phyloP scores from a whole-genome alignment of 2,329 filamentous ascomycete species.

The Penicillium sp. region DNA sequence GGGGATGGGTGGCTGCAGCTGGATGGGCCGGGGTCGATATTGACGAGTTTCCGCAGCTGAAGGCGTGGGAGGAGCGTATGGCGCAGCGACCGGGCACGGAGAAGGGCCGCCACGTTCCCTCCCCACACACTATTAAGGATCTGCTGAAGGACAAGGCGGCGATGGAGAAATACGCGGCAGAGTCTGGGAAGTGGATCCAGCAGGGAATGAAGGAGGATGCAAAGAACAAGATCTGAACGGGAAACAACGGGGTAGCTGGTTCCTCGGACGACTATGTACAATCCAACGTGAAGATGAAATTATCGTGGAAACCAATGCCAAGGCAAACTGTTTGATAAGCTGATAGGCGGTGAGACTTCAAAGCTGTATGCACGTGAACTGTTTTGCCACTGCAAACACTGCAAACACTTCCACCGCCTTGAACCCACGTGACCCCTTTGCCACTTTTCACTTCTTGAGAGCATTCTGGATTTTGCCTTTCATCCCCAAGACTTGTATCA shows the following conservation, averaged over 20 bases:
- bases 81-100: slow-evolving; percentile 67
- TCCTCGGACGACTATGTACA: background rate
- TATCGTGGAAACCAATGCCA: too few relatives aligned
- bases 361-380: too few relatives aligned
- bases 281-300: too few relatives aligned
- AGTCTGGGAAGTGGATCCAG: slow-evolving; percentile 63
- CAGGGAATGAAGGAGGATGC: slow-evolving; percentile 66
- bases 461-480: slow-evolving; percentile 4
- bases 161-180: slow-evolving; percentile 56
- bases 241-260: background rate
- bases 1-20: slow-evolving; percentile 69
- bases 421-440: slow-evolving; percentile 2
- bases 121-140: slow-evolving; percentile 60
- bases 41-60: slow-evolving; percentile 69
- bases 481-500: slow-evolving; percentile 4
- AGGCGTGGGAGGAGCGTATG: slow-evolving; percentile 73
- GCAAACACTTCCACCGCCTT: slow-evolving; percentile 7
- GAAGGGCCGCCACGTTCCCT: slow-evolving; percentile 71
- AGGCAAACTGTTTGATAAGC: too few relatives aligned
- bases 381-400: too few relatives aligned
- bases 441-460: slow-evolving; percentile 8
- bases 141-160: slow-evolving; percentile 56
- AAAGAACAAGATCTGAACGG: slow-evolving; percentile 44
- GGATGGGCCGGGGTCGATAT: slow-evolving; percentile 65
- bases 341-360: too few relatives aligned